A percentile compares a stretch with the other conserved stretches of the same genome.
Evolutionary conservation across 83 land plant genomes (phyloP).

Genomic region (Thuja plicata): DNA sequence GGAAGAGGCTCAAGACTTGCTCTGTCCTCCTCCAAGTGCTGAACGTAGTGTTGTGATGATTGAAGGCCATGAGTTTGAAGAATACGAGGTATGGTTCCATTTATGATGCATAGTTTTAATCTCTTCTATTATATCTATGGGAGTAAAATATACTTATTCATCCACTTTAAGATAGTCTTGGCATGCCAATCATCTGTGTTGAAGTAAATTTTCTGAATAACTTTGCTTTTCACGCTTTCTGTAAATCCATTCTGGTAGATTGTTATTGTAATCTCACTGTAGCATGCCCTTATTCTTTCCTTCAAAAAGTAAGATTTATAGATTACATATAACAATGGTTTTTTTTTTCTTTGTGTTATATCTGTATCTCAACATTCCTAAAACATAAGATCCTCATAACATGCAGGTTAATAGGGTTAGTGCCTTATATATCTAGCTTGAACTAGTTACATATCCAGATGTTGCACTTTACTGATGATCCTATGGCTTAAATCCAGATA

Average conservation of each 20-base stretch:
- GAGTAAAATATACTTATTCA: constrained; percentile 3
- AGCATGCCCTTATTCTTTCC: neutral
- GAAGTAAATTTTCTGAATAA: neutral
- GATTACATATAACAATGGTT: neutral
- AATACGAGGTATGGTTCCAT: constrained; percentile 70
- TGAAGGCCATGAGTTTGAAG: constrained; percentile 95
- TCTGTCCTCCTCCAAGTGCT: constrained; percentile 69
- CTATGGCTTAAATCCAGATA: neutral
- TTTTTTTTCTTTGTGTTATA: neutral
- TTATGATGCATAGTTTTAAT: neutral
- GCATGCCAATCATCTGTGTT: neutral
- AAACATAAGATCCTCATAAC: neutral
- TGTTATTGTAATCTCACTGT: neutral
- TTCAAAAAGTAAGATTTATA: neutral
- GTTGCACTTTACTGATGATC: neutral
- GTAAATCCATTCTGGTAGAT: neutral
- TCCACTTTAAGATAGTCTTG: neutral
- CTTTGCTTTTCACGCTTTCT: neutral
- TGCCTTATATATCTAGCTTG: neutral
- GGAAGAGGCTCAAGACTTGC: constrained; percentile 92
- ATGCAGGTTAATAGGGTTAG: neutral
- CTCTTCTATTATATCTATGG: neutral
- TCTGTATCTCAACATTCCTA: neutral
- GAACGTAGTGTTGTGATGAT: constrained; percentile 58
- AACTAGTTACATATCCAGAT: neutral